phyloP scores from a whole-genome alignment of 2,329 filamentous ascomycete species.

The Beauveria sp. region DNA sequence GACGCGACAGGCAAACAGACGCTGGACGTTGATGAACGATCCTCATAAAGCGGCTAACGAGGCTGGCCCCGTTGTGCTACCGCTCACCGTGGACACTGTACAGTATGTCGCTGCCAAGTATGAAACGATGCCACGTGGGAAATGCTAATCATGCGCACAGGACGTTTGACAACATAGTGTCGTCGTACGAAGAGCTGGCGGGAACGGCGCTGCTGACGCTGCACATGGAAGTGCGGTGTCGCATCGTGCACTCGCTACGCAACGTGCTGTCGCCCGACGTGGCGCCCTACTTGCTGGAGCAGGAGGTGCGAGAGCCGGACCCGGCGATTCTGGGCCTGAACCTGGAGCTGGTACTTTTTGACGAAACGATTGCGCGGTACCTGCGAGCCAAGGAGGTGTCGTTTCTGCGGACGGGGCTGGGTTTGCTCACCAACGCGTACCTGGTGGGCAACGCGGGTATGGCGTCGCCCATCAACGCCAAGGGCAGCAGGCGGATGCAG shows the following conservation, averaged over 20 bases:
- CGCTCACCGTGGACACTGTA: constrained; percentile 79
- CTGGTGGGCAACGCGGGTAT: constrained; percentile 65
- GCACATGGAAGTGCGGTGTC: constrained; percentile 81
- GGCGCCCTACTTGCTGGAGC: constrained; percentile 58
- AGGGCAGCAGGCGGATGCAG: constrained; percentile 80
- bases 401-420: constrained; percentile 72
- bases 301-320: constrained; percentile 70
- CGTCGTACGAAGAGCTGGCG: constrained; percentile 75
- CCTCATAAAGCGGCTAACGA: constrained; percentile 51
- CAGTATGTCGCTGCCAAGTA: constrained; percentile 46
- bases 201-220: constrained; percentile 74
- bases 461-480: constrained; percentile 74
- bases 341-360: constrained; percentile 75
- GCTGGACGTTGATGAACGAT: constrained; percentile 77
- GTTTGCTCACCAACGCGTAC: constrained; percentile 69
- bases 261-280: constrained; percentile 53
- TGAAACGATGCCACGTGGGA: background rate
- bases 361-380: constrained; percentile 69
- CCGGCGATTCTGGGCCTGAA: constrained; percentile 77
- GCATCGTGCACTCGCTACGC: constrained; percentile 71
- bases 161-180: constrained; percentile 79
- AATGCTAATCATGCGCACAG: constrained; percentile 30
- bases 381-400: constrained; percentile 62
- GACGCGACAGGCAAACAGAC: constrained; percentile 53
- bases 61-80: constrained; percentile 67